Conservation (phyloP, 2,329 filamentous ascomycete species). For the Dactylonectria macrodidyma region DNA sequence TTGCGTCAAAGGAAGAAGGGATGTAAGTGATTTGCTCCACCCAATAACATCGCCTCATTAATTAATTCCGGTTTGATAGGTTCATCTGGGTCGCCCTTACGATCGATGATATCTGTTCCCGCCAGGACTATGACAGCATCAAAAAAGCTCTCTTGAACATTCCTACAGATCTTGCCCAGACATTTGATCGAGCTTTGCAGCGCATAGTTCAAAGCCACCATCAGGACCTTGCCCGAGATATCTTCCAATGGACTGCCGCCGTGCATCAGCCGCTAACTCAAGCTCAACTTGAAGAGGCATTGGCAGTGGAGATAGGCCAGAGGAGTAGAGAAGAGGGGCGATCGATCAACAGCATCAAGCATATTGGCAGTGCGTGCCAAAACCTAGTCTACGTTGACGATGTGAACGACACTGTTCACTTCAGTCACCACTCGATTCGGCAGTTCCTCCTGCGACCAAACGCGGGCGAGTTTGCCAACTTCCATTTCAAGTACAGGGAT, state of each 20-base stretch:
- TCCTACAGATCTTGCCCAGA: conserved; percentile 22
- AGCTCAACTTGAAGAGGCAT: conserved; percentile 25
- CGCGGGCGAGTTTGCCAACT: rapidly evolving
- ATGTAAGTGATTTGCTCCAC: conserved; percentile 18
- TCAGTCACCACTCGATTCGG: conserved; percentile 36
- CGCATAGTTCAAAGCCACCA: conserved; percentile 13
- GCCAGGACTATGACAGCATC: conserved; percentile 27
- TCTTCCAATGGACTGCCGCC: conserved; percentile 17
- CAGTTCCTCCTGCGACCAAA: conserved; percentile 10
- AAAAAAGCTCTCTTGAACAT: conserved; percentile 14
- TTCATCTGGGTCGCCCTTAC: too few species aligned
- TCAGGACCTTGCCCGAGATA: not conserved
- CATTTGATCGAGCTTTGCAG: conserved; percentile 25
- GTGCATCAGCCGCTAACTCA: conserved; percentile 15
- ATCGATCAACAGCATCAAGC: conserved; percentile 10
- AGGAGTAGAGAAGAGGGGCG: not conserved
- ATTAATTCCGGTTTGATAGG: too few species aligned
- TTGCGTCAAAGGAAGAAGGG: conserved; percentile 29
- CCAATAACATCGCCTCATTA: too few species aligned
- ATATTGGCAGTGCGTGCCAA: conserved; percentile 27
- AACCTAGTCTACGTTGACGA: conserved; percentile 30
- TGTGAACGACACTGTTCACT: conserved; percentile 29
- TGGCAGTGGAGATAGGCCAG: conserved; percentile 27
- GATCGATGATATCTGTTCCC: conserved; percentile 22
- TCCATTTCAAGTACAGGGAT: conserved; percentile 1